Percentiles rank a stretch among this genome's conserved stretches.
Evolutionary conservation across 148 eudicot genomes (phyloP).

Genomic region (Polygonum maritimum): DNA sequence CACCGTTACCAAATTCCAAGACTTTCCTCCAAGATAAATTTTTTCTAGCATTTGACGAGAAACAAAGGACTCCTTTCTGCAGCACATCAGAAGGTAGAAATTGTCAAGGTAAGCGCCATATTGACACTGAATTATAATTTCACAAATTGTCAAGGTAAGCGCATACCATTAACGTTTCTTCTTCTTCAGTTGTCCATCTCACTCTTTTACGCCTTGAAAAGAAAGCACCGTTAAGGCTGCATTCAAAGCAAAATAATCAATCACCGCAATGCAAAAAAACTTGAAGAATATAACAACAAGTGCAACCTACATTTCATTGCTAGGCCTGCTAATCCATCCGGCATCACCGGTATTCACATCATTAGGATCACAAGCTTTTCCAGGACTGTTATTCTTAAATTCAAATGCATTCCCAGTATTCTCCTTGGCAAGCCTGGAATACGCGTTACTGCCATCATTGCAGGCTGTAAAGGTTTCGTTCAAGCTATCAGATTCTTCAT

Average conservation of each 20-base stretch:
- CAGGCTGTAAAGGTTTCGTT: no score
- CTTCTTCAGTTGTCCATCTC: constrained; percentile 59
- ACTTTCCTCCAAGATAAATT: constrained; percentile 67
- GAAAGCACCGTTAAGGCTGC: neutral
- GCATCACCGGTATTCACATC: neutral
- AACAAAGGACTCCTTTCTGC: neutral
- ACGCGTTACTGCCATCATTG: no score
- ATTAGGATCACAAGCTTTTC: neutral
- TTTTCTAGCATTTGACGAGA: constrained; percentile 15
- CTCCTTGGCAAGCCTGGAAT: no score
- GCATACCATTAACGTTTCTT: constrained; percentile 50
- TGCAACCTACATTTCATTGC: neutral
- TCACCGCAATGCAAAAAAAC: no score
- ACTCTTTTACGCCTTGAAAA: constrained; percentile 31
- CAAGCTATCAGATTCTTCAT: no score
- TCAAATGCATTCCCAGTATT: no score
- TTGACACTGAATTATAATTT: neutral
- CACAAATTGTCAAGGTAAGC: constrained; percentile 13
- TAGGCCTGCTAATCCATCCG: neutral
- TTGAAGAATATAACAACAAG: no score
- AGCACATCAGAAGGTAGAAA: neutral
- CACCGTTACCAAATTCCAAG: constrained; percentile 46
- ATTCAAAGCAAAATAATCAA: no score
- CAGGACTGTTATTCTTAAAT: no score
- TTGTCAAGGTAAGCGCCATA: constrained; percentile 13